A percentile compares a stretch with the other conserved stretches of the same genome.
phyloP scores from a whole-genome alignment of 1,284 basidiomycete species.

The Ceratobasidium sp. region DNA sequence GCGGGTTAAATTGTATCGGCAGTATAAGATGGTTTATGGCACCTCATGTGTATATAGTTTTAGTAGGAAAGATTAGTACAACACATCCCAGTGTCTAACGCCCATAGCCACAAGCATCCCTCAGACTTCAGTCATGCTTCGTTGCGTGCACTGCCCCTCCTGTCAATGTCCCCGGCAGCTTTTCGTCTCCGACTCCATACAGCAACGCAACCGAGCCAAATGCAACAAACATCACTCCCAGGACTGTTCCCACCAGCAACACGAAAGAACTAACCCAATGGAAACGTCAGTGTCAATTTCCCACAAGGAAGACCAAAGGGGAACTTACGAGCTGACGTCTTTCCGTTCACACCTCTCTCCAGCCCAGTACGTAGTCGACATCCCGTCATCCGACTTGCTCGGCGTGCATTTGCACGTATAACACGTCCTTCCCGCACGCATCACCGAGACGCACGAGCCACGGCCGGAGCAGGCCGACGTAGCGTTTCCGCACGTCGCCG shows the following conservation, averaged over 20 bases:
- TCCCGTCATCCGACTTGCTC: conserved; percentile 66
- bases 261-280: conserved; percentile 69
- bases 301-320: neutral
- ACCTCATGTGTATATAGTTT: conserved; percentile 16
- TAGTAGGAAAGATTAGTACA: conserved; percentile 38
- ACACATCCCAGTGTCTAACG: conserved; percentile 34
- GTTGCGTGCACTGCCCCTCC: conserved; percentile 50
- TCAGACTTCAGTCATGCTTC: conserved; percentile 32
- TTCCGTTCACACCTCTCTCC: conserved; percentile 77
- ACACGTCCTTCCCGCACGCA: conserved; percentile 72
- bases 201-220: conserved; percentile 75
- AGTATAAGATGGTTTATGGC: neutral
- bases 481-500: conserved; percentile 66
- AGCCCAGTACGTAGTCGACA: conserved; percentile 66
- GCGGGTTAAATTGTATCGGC: too few relatives aligned
- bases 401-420: conserved; percentile 75
- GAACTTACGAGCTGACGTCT: conserved; percentile 77
- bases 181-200: conserved; percentile 66
- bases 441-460: conserved; percentile 66
- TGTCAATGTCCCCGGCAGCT: conserved; percentile 75
- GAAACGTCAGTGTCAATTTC: neutral
- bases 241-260: conserved; percentile 72
- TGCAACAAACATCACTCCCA: conserved; percentile 71
- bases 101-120: neutral
- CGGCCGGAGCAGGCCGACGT: conserved; percentile 76